phyloP scores from a whole-genome alignment of 2,329 filamentous ascomycete species.

The Zymoseptoria pseudotritici region DNA sequence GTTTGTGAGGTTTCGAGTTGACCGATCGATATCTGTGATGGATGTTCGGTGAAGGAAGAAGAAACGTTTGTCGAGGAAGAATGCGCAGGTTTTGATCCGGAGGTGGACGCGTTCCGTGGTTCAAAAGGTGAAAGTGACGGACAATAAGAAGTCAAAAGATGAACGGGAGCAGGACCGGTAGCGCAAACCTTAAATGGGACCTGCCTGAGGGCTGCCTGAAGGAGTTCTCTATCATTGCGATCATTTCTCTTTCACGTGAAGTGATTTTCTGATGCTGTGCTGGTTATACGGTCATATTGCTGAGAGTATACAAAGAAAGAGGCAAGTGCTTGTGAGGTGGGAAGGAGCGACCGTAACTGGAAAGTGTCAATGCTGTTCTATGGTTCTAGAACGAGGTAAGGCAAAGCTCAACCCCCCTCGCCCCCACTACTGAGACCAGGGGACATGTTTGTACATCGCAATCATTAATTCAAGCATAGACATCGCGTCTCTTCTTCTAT shows the following conservation, averaged over 20 bases:
- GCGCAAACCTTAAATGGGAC: not conserved
- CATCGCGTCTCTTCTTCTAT: not conserved
- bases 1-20: not conserved
- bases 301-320: not conserved
- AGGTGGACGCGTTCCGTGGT: not conserved
- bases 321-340: not conserved
- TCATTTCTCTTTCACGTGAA: not conserved
- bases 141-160: not conserved
- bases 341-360: not conserved
- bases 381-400: not conserved
- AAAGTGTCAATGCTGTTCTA: not conserved
- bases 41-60: not conserved
- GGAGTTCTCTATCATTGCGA: not conserved
- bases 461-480: not conserved
- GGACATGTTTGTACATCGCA: not conserved
- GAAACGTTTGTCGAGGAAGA: not conserved
- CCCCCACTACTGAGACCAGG: too few relatives aligned
- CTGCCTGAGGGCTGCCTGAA: not conserved
- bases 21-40: not conserved
- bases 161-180: not conserved
- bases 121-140: not conserved
- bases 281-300: not conserved
- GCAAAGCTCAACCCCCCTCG: too few relatives aligned
- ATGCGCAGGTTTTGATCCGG: not conserved
- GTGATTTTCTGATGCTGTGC: not conserved